Percentiles rank a stretch among this genome's conserved stretches.
These are phyloP conservation scores for Phyllosticta citrichinensis DNA, from an alignment of 2,329 filamentous ascomycete genomes.

Conservation along the genomic window DNA sequence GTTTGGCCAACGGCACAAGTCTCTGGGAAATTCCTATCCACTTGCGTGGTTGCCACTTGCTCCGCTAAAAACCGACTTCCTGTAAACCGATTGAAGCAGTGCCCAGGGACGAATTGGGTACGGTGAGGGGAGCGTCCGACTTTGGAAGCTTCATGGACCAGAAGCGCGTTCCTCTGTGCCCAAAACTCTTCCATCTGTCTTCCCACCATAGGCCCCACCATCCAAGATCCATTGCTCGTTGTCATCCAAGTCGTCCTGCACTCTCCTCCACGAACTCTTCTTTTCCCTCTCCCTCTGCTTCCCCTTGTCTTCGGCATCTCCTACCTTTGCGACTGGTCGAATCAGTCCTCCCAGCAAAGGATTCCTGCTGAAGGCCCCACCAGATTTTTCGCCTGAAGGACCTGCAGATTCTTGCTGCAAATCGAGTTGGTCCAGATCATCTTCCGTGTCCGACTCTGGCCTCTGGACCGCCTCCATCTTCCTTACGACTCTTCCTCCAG, in stretches of 20 bases:
- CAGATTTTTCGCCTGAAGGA: slow-evolving; percentile 18
- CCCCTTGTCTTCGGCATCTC: slow-evolving; percentile 42
- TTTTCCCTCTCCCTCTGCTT: slow-evolving; percentile 24
- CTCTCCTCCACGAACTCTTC: slow-evolving; percentile 37
- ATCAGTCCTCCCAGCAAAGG: slow-evolving; percentile 57
- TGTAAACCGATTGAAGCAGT: too few species aligned
- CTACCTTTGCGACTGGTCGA: slow-evolving; percentile 44
- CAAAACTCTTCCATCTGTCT: slow-evolving; percentile 3
- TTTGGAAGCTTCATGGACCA: background rate
- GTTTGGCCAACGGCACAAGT: background rate
- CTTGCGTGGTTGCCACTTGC: too few species aligned
- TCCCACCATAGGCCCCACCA: slow-evolving; percentile 38
- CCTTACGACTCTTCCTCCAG: slow-evolving; percentile 64
- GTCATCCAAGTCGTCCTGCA: slow-evolving; percentile 44
- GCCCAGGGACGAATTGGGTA: too few species aligned
- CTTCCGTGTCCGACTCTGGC: slow-evolving; percentile 44
- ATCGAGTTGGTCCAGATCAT: slow-evolving; percentile 38
- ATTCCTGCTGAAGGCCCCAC: slow-evolving; percentile 58
- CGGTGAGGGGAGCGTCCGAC: background rate
- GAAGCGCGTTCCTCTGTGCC: slow-evolving; percentile 3
- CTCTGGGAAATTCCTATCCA: too few species aligned
- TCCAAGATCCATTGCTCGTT: slow-evolving; percentile 45
- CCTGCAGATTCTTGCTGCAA: slow-evolving; percentile 6
- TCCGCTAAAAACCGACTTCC: too few species aligned
- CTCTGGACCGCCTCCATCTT: slow-evolving; percentile 53